Evolutionary conservation across 352 stramenopile genomes (phyloP), one percentile per base, ranked within the genome.

Genomic region (Elongisporangium senticosum): DNA sequence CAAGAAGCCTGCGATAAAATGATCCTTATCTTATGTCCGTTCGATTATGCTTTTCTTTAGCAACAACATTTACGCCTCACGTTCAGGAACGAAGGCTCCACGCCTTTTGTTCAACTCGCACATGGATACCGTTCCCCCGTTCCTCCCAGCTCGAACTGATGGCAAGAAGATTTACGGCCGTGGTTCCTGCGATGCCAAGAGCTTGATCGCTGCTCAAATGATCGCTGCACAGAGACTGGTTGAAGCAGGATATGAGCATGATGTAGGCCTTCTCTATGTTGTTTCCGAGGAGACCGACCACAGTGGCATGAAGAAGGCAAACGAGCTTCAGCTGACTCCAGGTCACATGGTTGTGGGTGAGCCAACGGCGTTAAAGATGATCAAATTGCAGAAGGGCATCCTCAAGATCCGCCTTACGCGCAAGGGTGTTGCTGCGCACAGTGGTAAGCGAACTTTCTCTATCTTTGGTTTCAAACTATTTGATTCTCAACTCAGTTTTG

Each of bases 261-360:
- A 93, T 28, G 76, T 94, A 20, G 80, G 78, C 1, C 58, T 94
- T 56, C 64, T 95, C 14, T 95, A 91, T 63, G 86, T 95, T 14
- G 86, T 95, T 7, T 95, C 86, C 3, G 86, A 95, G 61, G 86
- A 95, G 66, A 95, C 86, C 0, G 86, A 95, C 48, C 86, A 95
- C 68, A 94, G 84, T 55, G 83, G 86, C 13, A 95, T 95, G 83
- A 90, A 93, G 63, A 90, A 90, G 58, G 82, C 83, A 3, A 95
- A 95, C 63, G 83, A 91, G 54, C 61, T 95, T 53, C 69, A 76
- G 4, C 53, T 95, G 17, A 76, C 72, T 0, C 83, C 86, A n/a
- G 53, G 68, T 20, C 85, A 92, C 57, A 74, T 94, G 69, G 63
- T 94, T 43, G 86, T 96, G 8, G 86, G 84, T 23, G 84, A 96